Percentiles rank a stretch among this genome's conserved stretches.
Conservation (phyloP, 2,329 filamentous ascomycete species). For the Orbilia javanica region DNA sequence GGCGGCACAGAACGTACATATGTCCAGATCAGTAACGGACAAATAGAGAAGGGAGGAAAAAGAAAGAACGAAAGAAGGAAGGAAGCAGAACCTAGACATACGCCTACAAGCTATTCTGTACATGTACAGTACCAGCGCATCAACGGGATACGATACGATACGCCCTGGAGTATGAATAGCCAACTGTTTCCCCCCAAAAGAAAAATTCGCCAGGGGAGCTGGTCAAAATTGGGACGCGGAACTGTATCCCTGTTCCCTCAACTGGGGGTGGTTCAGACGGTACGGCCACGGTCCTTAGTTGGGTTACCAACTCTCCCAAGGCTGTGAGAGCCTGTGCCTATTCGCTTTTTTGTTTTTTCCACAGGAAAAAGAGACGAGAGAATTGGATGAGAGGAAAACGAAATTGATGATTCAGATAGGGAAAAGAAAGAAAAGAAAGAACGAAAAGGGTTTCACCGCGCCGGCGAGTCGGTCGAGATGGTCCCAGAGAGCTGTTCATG, state of each 20-base stretch:
- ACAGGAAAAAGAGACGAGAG: constrained; percentile 34
- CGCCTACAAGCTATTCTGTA: constrained; percentile 21
- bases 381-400: constrained; percentile 43
- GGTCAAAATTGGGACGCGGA: constrained; percentile 52
- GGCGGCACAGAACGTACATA: constrained; percentile 14
- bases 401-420: constrained; percentile 50
- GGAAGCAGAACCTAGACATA: neutral
- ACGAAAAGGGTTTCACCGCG: constrained; percentile 36
- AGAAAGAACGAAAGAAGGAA: neutral
- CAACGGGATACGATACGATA: constrained; percentile 19
- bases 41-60: neutral
- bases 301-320: constrained; percentile 43
- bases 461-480: constrained; percentile 52
- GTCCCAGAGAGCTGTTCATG: constrained; percentile 36
- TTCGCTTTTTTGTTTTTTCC: constrained; percentile 44
- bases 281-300: constrained; percentile 52
- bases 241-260: constrained; percentile 44
- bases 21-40: neutral
- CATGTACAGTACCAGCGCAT: constrained; percentile 42
- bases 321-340: constrained; percentile 49
- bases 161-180: constrained; percentile 38
- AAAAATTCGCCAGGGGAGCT: constrained; percentile 51
- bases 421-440: constrained; percentile 18
- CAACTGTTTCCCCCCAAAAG: constrained; percentile 47
- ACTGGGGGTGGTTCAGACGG: constrained; percentile 51